Base-by-base conservation (phyloP, 75 land plant genomes). In the Cryptomeria japonica region DNA sequence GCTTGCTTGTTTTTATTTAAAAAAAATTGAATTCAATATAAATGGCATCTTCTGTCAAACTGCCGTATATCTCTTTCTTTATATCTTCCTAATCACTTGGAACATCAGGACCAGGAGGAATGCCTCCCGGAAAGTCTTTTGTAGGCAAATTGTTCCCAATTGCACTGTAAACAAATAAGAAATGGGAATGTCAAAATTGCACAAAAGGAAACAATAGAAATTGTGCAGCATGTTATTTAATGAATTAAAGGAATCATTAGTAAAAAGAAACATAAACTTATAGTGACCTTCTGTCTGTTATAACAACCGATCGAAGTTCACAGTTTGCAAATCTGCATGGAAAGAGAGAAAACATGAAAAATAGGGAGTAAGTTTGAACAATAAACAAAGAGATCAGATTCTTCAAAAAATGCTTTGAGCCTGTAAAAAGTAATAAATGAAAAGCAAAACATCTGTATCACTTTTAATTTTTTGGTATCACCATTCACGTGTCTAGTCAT, bases 61-160 rank as follows among this genome's bases (percentile, higher is more conserved):
- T 15, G 18, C 19, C 58, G 18, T 4, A 16, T 15, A 14, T 58
- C 22, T 16, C 3, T 58, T 19, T 75, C 53, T 85, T 85, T 36
- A 83, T 86, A 56, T 89, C 58, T 13, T 86, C 89, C 25, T 55
- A 61, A 84, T 86, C 93, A 83, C 93, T 92, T 16, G 91, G 93
- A 16, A 85, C 47, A 88, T 89, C 92, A 15, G 64, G 85, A 1
- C 90, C 93, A 3, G 51, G 36, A 53, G 95, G 95, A 68, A 90
- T 91, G 32, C 90, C 93, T 80, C 95, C 94, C 4, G 91, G 90
- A 77, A 88, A 93, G 58, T 93, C 88, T 38, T 90, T 91, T 37
- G 87, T 39, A 28, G 94, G 76, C 22, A 80, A 9, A 88, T 91
- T 93, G 4, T 86, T 88, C 3, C 94, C 93, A 44, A 84, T 58